Evolutionary conservation across 371 early-diverging fungal species (phyloP).

Genomic region (Zychaea mexicana): DNA sequence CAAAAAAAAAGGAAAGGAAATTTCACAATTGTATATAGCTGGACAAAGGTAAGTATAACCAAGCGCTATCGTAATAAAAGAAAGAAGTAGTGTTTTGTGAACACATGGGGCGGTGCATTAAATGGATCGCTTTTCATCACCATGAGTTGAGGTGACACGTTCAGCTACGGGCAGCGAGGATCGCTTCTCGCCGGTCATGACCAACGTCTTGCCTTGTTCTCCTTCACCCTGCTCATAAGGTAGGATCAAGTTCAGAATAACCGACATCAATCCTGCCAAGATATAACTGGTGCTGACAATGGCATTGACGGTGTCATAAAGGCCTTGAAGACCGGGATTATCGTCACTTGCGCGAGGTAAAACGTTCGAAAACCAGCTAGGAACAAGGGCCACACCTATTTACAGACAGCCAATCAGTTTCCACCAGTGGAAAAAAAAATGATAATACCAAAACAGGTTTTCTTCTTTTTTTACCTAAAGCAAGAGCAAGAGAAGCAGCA

Average conservation of each 20-base stretch:
- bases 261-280: conserved; percentile 51
- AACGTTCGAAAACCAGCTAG: conserved; percentile 54
- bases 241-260: conserved; percentile 50
- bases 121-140: too few relatives aligned
- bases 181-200: not conserved
- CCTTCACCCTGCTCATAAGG: conserved; percentile 24
- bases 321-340: conserved; percentile 44
- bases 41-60: too few relatives aligned
- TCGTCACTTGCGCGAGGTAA: conserved; percentile 29
- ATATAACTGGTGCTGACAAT: conserved; percentile 56
- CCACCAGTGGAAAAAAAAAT: too few relatives aligned
- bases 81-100: too few relatives aligned
- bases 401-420: too few relatives aligned
- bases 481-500: conserved; percentile 44
- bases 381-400: conserved; percentile 40
- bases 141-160: not conserved
- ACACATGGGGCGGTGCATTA: too few relatives aligned
- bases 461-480: conserved; percentile 33
- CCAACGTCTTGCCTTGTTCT: not conserved
- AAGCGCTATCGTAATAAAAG: too few relatives aligned
- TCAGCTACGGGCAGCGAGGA: not conserved
- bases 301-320: conserved; percentile 50
- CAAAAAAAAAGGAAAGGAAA: not conserved
- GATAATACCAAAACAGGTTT: too few relatives aligned
- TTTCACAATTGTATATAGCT: too few relatives aligned